phyloP scores from a whole-genome alignment of 805 yeast genomes.

The Saccharomycopsis selenospora region DNA sequence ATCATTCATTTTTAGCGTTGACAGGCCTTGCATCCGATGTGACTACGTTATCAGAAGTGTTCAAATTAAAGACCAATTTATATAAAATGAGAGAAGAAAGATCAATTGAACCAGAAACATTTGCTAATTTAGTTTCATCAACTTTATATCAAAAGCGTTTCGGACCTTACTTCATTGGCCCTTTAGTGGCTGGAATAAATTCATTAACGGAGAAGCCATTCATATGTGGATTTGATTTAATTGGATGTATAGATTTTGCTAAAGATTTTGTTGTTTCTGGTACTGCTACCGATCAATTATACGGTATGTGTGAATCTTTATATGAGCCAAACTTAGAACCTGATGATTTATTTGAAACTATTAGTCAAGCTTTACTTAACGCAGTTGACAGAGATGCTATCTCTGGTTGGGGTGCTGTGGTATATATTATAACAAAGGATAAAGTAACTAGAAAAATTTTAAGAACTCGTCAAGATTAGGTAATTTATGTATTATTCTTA shows the following conservation, averaged over 20 bases:
- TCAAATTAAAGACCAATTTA: slow-evolving; percentile 78
- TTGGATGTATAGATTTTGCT: slow-evolving; percentile 94
- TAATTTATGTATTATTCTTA: no score
- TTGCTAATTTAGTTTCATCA: slow-evolving; percentile 87
- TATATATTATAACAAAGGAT: slow-evolving; percentile 85
- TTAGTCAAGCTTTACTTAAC: slow-evolving; percentile 85
- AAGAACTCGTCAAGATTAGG: slow-evolving; percentile 91
- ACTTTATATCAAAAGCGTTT: slow-evolving; percentile 85
- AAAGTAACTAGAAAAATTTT: slow-evolving; percentile 80
- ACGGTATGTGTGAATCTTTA: slow-evolving; percentile 96
- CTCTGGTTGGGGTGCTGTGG: slow-evolving; percentile 98
- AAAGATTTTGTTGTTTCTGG: slow-evolving; percentile 93
- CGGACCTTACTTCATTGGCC: slow-evolving; percentile 96
- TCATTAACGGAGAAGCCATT: slow-evolving; percentile 79
- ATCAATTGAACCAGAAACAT: slow-evolving; percentile 83
- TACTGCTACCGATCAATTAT: slow-evolving; percentile 92
- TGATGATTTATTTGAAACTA: slow-evolving; percentile 92
- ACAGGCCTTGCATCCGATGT: slow-evolving; percentile 97
- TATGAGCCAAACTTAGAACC: slow-evolving; percentile 93
- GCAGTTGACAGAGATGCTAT: slow-evolving; percentile 97
- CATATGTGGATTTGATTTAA: slow-evolving; percentile 90
- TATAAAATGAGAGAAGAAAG: slow-evolving; percentile 90
- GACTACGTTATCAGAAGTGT: slow-evolving; percentile 70
- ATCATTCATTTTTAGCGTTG: slow-evolving; percentile 80
- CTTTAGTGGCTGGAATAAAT: slow-evolving; percentile 91